These are phyloP conservation scores for Panus rudis DNA, from an alignment of 768 basidiomycete genomes.

Conservation along the genomic window DNA sequence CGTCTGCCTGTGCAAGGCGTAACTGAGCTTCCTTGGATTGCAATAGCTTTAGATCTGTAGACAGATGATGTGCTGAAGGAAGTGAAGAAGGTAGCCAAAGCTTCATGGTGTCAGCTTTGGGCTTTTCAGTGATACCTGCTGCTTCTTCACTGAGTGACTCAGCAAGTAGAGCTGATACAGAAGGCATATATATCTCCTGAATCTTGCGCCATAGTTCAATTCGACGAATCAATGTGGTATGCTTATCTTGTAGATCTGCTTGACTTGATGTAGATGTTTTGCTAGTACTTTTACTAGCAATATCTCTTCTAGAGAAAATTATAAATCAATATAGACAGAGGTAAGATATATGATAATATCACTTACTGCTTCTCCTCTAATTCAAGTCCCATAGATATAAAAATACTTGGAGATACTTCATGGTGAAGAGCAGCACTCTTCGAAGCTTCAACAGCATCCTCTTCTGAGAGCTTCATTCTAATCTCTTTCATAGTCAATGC, in stretches of 20 bases:
- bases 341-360: not conserved
- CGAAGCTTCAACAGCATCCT: slow-evolving; percentile 8
- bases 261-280: not conserved
- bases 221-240: not conserved
- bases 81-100: not conserved
- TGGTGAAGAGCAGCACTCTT: slow-evolving; percentile 2
- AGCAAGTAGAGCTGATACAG: not conserved
- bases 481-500: slow-evolving; percentile 9
- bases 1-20: slow-evolving; percentile 9
- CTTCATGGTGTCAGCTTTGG: not conserved
- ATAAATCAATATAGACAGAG: not conserved
- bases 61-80: not conserved
- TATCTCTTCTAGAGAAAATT: too few species aligned
- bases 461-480: slow-evolving; percentile 4
- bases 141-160: too few species aligned
- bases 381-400: slow-evolving; percentile 15
- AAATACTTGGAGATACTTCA: slow-evolving; percentile 10
- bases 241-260: slow-evolving; percentile 3
- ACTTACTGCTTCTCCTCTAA: slow-evolving; percentile 22
- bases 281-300: too few species aligned
- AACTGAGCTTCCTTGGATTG: slow-evolving; percentile 6
- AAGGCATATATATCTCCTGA: slow-evolving; percentile 15
- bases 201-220: slow-evolving; percentile 8
- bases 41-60: not conserved
- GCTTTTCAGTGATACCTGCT: too few species aligned